Evolutionary conservation across 345 rosid species (phyloP), one percentile per base, ranked within the genome.

Genomic region (Salix caprea): DNA sequence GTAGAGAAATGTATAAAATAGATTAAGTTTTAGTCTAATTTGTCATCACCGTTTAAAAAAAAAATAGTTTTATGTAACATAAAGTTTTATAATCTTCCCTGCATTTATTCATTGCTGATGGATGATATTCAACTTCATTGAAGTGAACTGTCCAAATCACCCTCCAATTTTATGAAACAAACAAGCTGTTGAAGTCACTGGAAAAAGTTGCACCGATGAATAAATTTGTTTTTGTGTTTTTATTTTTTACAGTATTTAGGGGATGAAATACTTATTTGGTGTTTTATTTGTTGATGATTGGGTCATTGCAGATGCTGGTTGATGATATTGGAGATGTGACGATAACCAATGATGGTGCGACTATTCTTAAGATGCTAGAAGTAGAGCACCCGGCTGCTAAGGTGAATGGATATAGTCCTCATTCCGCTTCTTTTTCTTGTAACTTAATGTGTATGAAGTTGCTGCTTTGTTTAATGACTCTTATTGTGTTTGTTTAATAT

Each of bases 311-410:
- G 99, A 94, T 94, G 99, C 85, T 94, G 60, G 99, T 96, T 64
- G 98, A 96, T 88, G 98, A 96, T 81, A 91, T 92, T 72, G 95
- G 99, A 69, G 99, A 96, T 72, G 97, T 94, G 37, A 92, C 97
- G 16, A 94, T 96, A 65, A 96, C 99, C 9, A 91, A 94, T 75
- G 99, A 96, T 44, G 98, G 99, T 77, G 98, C 97, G 23, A 96
- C 99, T 2, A 91, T 96, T 73, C 90, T 96, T 37, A 91, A 93
- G 83, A 93, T 94, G 98, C 72, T 94, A 78, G 98, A 96, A 77
- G 97, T 94, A 60, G 98, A 96, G 85, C 99, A 92, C 83, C 98
- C 99, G 2, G 97, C 99, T 82, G 99, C 98, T 70, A 94, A 96
- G 95, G 97, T 96, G 61, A 46, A 71, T 73, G 23, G 50, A 56